Base-by-base conservation (phyloP, 208 protist genomes). In the Lotmaria passim region DNA sequence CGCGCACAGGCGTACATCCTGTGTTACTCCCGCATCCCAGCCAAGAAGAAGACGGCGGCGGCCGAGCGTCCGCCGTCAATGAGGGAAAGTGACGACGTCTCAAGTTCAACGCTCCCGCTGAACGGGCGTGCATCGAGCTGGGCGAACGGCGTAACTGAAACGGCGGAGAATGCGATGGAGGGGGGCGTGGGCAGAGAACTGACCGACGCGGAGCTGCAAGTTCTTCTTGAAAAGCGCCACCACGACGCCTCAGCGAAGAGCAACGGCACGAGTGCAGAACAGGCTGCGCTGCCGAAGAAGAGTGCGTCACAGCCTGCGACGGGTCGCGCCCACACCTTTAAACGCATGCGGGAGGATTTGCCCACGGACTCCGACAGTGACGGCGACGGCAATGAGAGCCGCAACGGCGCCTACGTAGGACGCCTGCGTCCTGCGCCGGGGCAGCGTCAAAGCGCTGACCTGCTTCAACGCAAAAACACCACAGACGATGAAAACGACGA, bases 1-100 rank as follows among this genome's bases (percentile, higher is more conserved):
- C 59, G 67, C 2, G 79, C 92, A 61, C 85, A 91, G 60, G 94
- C 89, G 10, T 97, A 96, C 81, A 92, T 97, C 81, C 81, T 97
- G 43, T 96, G 94, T 69, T 97, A 97, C 75, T 90, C 85, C 2
- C 66, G 77, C 12, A 43, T 91, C 11, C 71, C 69, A 2, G 12
- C 30, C 7, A 56, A 58, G 7, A 30, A 33, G 46, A 53, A 44
- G 38, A 19, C 34, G 15, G 33, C 55, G 0, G 58, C 41, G 0
- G 17, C 6, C 7, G 43, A 23, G 17, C 26, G 34, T 7, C 7
- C 41, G 23, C 8, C 28, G 50, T 23, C 50, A 36, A 7, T 2
- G 10, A 10, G 41, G 3, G 15, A 46, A 46, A 19, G 15, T 46
- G 41, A n/a, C n/a, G n/a, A n/a, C 41, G 41, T 15, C 11, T 46